Percentiles rank a stretch among this genome's conserved stretches.
These are phyloP conservation scores for Fraxinus nigra DNA, from an alignment of 305 asterid genomes.

Conservation along the genomic window DNA sequence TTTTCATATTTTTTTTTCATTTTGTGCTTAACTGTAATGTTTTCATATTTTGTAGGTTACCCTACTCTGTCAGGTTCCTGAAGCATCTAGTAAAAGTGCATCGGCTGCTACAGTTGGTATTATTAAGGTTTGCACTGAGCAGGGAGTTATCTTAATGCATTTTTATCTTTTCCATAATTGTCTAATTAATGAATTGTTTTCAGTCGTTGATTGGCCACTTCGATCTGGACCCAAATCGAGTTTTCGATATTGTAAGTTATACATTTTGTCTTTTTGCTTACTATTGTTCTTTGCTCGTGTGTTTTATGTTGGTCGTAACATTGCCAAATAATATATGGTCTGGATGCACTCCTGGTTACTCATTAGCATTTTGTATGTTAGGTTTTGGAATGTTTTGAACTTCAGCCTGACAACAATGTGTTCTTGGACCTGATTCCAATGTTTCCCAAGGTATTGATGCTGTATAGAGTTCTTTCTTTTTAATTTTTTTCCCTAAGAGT, in stretches of 20 bases:
- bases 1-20: neutral
- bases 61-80: slow-evolving; percentile 87
- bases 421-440: slow-evolving; percentile 90
- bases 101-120: slow-evolving; percentile 83
- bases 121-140: slow-evolving; percentile 62
- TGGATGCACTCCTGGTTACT: slow-evolving; percentile 7
- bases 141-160: slow-evolving; percentile 8
- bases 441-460: slow-evolving; percentile 77
- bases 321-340: neutral
- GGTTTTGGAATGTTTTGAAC: slow-evolving; percentile 97
- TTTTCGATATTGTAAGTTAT: slow-evolving; percentile 88
- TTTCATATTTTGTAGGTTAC: slow-evolving; percentile 62
- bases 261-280: neutral
- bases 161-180: slow-evolving; percentile 24
- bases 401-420: slow-evolving; percentile 73
- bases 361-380: slow-evolving; percentile 30
- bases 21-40: slow-evolving; percentile 14
- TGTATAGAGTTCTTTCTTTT: neutral
- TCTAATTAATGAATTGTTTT: slow-evolving; percentile 40
- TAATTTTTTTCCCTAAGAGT: neutral
- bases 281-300: neutral
- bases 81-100: slow-evolving; percentile 54
- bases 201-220: slow-evolving; percentile 98
- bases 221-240: slow-evolving; percentile 97
- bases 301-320: slow-evolving; percentile 6